Conservation (phyloP, 805 yeast genomes). For the Saccharomycopsis fibuligera region DNA sequence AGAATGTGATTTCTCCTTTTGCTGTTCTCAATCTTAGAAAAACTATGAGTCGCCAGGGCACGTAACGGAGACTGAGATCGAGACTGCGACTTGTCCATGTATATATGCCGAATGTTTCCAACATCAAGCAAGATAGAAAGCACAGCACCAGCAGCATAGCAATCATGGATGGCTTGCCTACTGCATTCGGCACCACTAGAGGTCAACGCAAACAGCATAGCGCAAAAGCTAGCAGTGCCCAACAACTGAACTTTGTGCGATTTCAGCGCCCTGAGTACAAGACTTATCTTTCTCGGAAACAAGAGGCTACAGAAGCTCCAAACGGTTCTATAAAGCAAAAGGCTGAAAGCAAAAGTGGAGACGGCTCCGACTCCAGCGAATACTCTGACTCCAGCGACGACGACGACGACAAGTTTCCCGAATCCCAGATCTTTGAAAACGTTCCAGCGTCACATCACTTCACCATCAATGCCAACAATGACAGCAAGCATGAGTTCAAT, state of each 20-base stretch:
- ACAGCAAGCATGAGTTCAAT: background rate
- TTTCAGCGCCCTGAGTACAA: background rate
- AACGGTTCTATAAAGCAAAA: too few species aligned
- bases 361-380: background rate
- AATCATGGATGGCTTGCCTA: background rate
- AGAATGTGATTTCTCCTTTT: too few species aligned
- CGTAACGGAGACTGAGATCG: too few species aligned
- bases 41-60: too few species aligned
- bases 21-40: too few species aligned
- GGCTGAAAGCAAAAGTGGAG: background rate
- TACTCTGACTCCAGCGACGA: constrained; percentile 1
- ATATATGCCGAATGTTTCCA: too few species aligned
- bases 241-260: background rate
- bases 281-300: background rate
- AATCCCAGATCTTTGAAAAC: background rate
- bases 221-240: too few species aligned
- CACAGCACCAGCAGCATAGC: too few species aligned
- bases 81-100: too few species aligned
- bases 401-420: background rate
- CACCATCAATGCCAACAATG: background rate
- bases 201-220: too few species aligned
- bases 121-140: too few species aligned
- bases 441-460: background rate
- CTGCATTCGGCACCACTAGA: too few species aligned
- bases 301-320: background rate